Evolutionary conservation across 441 rosid species (phyloP).

Genomic region (Viola pubescens): DNA sequence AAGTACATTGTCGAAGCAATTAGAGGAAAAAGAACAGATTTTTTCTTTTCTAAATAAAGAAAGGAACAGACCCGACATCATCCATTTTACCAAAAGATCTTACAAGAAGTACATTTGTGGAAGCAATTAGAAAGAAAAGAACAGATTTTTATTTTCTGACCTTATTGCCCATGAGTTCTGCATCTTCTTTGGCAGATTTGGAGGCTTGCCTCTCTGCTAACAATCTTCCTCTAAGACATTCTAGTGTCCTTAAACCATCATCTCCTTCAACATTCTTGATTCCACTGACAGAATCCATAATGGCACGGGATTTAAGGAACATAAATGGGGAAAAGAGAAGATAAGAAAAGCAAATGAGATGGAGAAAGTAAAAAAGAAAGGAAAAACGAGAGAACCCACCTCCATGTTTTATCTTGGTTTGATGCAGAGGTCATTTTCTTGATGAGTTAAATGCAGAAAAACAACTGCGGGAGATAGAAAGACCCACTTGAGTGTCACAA

Average conservation of each 20-base stretch:
- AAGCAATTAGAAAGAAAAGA: not conserved
- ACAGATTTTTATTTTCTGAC: slow-evolving; percentile 20
- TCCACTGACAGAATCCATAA: slow-evolving; percentile 28
- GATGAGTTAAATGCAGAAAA: not conserved
- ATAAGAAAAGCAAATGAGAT: not conserved
- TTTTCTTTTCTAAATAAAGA: not conserved
- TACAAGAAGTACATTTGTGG: not conserved
- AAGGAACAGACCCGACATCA: not conserved
- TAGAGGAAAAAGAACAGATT: not conserved
- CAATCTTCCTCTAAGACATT: slow-evolving; percentile 72
- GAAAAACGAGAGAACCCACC: slow-evolving; percentile 22
- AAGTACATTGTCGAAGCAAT: not conserved
- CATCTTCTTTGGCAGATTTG: slow-evolving; percentile 49
- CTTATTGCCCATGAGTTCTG: slow-evolving; percentile 48
- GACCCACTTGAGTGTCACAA: not conserved
- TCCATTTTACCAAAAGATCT: not conserved
- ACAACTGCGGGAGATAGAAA: not conserved
- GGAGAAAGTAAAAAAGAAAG: not conserved
- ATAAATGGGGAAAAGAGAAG: slow-evolving; percentile 6
- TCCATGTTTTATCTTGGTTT: slow-evolving; percentile 25
- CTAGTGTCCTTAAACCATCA: slow-evolving; percentile 50
- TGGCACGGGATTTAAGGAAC: not conserved
- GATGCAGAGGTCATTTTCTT: slow-evolving; percentile 23
- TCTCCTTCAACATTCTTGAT: slow-evolving; percentile 36
- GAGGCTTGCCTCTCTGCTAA: slow-evolving; percentile 85